A percentile compares a stretch with the other conserved stretches of the same genome.
These are phyloP conservation scores for Chaetoceros tenuissimus DNA, from an alignment of 108 stramenopile genomes.

Conservation along the genomic window DNA sequence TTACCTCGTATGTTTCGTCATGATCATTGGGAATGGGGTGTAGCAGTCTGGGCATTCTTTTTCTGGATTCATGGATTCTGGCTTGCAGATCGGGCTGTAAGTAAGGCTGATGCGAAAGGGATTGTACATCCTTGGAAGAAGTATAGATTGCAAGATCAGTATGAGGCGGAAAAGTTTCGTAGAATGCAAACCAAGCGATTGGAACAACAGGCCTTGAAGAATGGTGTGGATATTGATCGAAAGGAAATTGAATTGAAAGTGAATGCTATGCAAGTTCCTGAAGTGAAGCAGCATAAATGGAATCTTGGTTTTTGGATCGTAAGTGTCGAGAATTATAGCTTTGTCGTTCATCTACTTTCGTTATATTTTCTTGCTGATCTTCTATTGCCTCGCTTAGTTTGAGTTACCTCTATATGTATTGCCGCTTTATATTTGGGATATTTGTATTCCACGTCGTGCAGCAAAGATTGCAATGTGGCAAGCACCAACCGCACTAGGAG, in stretches of 20 bases:
- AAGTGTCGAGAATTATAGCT: too few relatives aligned
- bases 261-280: too few relatives aligned
- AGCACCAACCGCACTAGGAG: conserved; percentile 6
- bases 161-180: conserved; percentile 12
- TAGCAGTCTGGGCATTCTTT: conserved; percentile 4
- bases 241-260: too few relatives aligned
- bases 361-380: too few relatives aligned
- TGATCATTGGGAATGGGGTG: conserved; percentile 11
- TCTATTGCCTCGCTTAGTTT: too few relatives aligned
- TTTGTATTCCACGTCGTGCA: conserved; percentile 3
- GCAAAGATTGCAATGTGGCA: conserved; percentile 5
- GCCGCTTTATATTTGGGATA: conserved; percentile 13
- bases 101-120: conserved; percentile 8
- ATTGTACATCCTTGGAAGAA: conserved; percentile 12
- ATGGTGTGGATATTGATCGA: neutral
- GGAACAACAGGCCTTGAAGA: too few relatives aligned
- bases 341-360: too few relatives aligned
- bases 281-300: conserved; percentile 4
- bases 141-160: conserved; percentile 14
- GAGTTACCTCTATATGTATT: conserved; percentile 7
- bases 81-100: conserved; percentile 3
- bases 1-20: conserved; percentile 10
- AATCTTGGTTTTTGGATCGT: conserved; percentile 6
- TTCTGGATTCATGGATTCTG: conserved; percentile 9
- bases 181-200: neutral